Percentiles rank a stretch among this genome's conserved stretches.
Conservation (phyloP, 2,329 filamentous ascomycete genomes). For the Aspergillus oerlinghausenensis region DNA sequence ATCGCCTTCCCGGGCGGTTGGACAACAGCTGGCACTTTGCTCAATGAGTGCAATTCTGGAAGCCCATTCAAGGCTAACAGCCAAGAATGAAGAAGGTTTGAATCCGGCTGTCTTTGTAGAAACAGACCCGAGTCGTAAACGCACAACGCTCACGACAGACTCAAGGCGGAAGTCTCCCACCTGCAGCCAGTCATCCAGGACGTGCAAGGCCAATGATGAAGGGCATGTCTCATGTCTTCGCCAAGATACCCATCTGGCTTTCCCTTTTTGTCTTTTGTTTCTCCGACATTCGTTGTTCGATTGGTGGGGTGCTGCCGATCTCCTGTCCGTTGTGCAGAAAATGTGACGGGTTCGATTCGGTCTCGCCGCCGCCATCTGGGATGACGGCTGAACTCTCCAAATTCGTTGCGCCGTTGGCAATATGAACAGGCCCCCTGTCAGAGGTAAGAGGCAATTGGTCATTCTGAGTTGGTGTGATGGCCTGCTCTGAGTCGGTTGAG, state of each 20-base stretch:
- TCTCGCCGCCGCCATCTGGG: slow-evolving; percentile 48
- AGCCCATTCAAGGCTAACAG: not conserved
- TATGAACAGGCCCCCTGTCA: slow-evolving; percentile 7
- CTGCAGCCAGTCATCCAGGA: not conserved
- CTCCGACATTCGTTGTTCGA: slow-evolving; percentile 19
- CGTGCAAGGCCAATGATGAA: not conserved
- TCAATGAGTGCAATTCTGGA: not conserved
- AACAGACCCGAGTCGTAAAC: not conserved
- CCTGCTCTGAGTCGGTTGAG: slow-evolving; percentile 39
- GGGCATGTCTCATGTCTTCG: slow-evolving; percentile 7
- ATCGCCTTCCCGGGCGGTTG: not conserved
- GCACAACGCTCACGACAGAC: not conserved
- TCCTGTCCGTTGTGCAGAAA: slow-evolving; percentile 4
- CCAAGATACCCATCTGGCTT: slow-evolving; percentile 2
- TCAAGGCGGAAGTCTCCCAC: not conserved
- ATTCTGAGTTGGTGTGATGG: slow-evolving; percentile 28
- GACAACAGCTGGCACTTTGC: not conserved
- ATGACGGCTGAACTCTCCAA: slow-evolving; percentile 41
- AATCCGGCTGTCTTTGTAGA: not conserved
- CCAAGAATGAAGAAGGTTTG: not conserved
- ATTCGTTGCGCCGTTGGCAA: slow-evolving; percentile 14
- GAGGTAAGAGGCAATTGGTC: slow-evolving; percentile 11
- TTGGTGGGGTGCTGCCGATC: slow-evolving; percentile 36
- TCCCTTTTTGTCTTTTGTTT: slow-evolving; percentile 10
- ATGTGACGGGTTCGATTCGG: slow-evolving; percentile 32